These are phyloP conservation scores for Ascochyta fabae DNA, from an alignment of 2,329 filamentous ascomycete genomes.

Conservation along the genomic window DNA sequence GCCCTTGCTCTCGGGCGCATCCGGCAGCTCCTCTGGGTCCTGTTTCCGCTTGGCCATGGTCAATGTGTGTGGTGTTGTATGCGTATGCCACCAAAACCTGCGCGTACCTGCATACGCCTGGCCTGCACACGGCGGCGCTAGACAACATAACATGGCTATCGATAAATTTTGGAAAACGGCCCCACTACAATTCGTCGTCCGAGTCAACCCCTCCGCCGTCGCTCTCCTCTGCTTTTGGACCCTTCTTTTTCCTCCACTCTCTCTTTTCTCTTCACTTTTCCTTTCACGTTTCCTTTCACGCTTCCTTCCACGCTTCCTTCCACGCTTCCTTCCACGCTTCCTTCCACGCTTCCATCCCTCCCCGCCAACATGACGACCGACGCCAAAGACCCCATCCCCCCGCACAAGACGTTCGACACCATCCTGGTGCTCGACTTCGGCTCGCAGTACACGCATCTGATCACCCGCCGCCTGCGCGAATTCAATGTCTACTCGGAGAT, in stretches of 20 bases:
- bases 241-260: slow-evolving; percentile 6
- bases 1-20: slow-evolving; percentile 38
- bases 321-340: neutral
- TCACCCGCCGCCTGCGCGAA: slow-evolving; percentile 75
- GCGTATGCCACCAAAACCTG: slow-evolving; percentile 8
- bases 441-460: slow-evolving; percentile 76
- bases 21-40: slow-evolving; percentile 45
- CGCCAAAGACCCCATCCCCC: slow-evolving; percentile 52
- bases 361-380: slow-evolving; percentile 47
- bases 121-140: slow-evolving; percentile 4
- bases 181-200: neutral
- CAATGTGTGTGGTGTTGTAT: slow-evolving; percentile 15
- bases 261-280: neutral
- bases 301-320: neutral
- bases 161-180: slow-evolving; percentile 6
- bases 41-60: slow-evolving; percentile 49
- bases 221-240: slow-evolving; percentile 5
- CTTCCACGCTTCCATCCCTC: slow-evolving; percentile 15
- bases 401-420: slow-evolving; percentile 65
- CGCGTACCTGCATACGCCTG: neutral
- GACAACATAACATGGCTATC: slow-evolving; percentile 12
- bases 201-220: slow-evolving; percentile 24
- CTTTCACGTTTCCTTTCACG: slow-evolving; percentile 18
- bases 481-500: slow-evolving; percentile 87
- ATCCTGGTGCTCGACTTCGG: slow-evolving; percentile 76